These are phyloP conservation scores for Scutellaria galericulata DNA, from an alignment of 257 asterid species.

Conservation along the genomic window DNA sequence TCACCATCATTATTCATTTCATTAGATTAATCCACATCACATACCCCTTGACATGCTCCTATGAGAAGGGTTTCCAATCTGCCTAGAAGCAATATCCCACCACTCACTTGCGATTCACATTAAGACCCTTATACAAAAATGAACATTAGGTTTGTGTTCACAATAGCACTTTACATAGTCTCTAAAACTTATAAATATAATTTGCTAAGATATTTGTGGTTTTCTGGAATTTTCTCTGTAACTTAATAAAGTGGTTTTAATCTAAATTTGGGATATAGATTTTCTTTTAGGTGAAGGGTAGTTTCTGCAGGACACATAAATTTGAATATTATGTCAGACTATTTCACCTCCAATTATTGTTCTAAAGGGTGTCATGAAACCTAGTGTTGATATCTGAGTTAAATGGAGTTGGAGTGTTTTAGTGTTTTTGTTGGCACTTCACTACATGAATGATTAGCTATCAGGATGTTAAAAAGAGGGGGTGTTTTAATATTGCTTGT, in stretches of 20 bases:
- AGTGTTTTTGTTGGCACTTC: not conserved
- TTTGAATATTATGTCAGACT: conserved; percentile 4
- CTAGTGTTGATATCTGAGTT: not conserved
- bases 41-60: not conserved
- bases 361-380: conserved; percentile 15
- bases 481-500: not conserved
- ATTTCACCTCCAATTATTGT: conserved; percentile 14
- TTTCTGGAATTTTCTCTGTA: conserved; percentile 6
- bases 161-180: not conserved
- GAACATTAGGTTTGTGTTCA: not conserved
- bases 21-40: not conserved
- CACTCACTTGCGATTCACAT: conserved; percentile 13
- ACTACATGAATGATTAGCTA: not conserved
- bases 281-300: conserved; percentile 1
- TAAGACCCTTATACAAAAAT: conserved; percentile 17
- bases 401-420: not conserved
- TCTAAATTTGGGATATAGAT: not conserved
- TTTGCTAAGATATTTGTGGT: not conserved
- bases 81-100: not conserved
- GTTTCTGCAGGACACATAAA: not conserved
- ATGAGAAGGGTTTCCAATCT: not conserved
- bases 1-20: conserved; percentile 6
- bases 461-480: conserved; percentile 1
- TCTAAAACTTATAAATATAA: not conserved
- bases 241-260: not conserved